Evolutionary conservation across 2,329 filamentous ascomycete genomes (phyloP).

Genomic region (Atkinsonella texensis): DNA sequence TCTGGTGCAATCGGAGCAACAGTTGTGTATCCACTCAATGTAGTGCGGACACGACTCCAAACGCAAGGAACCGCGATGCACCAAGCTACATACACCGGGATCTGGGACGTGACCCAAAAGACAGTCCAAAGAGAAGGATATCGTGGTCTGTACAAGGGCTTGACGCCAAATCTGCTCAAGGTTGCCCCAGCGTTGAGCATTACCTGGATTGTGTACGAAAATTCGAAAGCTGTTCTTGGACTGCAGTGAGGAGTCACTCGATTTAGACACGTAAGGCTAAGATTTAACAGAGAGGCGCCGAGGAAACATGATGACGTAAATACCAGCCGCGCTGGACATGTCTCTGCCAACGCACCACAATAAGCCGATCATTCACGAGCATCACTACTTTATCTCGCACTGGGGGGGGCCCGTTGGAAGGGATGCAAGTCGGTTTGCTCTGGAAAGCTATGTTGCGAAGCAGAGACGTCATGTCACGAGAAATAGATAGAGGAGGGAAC

Average conservation of each 20-base stretch:
- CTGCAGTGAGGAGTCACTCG: constrained; percentile 19
- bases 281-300: not conserved
- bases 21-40: constrained; percentile 91
- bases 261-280: no score
- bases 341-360: no score
- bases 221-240: constrained; percentile 62
- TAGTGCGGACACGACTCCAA: constrained; percentile 82
- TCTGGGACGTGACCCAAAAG: constrained; percentile 75
- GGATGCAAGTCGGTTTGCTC: not conserved
- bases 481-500: not conserved
- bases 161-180: constrained; percentile 92
- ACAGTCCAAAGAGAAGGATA: constrained; percentile 75
- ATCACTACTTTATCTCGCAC: no score
- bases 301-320: not conserved
- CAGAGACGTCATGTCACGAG: not conserved
- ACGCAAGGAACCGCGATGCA: constrained; percentile 92
- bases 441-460: not conserved
- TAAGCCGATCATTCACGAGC: no score
- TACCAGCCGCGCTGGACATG: no score
- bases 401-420: not conserved
- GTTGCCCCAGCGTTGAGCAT: constrained; percentile 94
- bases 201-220: constrained; percentile 88
- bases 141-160: constrained; percentile 81
- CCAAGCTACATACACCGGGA: constrained; percentile 78
- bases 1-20: constrained; percentile 86